Percentiles rank a stretch among this genome's conserved stretches.
These are phyloP conservation scores for Xanthoconium separans DNA, from an alignment of 1,284 basidiomycete species.

Conservation along the genomic window DNA sequence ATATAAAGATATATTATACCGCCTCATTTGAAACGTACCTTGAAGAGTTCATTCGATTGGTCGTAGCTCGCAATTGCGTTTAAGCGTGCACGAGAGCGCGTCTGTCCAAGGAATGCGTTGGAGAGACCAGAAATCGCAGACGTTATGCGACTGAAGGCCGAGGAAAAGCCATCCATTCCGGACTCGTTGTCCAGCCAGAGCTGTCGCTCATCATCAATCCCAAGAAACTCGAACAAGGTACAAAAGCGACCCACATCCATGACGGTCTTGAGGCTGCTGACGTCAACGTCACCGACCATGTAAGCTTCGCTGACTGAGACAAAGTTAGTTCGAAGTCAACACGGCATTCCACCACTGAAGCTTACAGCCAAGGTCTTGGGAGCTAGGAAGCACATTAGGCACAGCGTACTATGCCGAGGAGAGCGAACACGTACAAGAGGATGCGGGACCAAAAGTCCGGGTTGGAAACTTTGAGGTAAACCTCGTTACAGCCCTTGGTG, in stretches of 20 bases:
- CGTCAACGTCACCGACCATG: slow-evolving; percentile 80
- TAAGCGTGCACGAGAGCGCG: slow-evolving; percentile 70
- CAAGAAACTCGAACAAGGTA: slow-evolving; percentile 1
- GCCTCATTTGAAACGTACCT: slow-evolving; percentile 39
- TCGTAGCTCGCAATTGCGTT: slow-evolving; percentile 91
- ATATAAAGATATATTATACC: slow-evolving; percentile 10
- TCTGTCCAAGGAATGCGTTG: slow-evolving; percentile 82
- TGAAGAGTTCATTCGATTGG: slow-evolving; percentile 80
- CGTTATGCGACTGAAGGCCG: slow-evolving; percentile 62
- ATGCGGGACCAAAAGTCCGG: slow-evolving; percentile 82
- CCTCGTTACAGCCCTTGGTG: slow-evolving; percentile 52
- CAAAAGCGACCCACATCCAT: slow-evolving; percentile 67
- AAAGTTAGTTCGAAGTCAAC: slow-evolving; percentile 15
- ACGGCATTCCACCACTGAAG: slow-evolving; percentile 2
- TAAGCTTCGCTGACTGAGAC: slow-evolving; percentile 81
- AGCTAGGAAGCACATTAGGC: slow-evolving; percentile 37
- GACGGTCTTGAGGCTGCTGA: slow-evolving; percentile 67
- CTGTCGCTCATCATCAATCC: slow-evolving; percentile 38
- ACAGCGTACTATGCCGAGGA: neutral
- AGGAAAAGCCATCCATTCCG: slow-evolving; percentile 64
- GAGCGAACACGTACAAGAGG: slow-evolving; percentile 49
- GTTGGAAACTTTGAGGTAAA: slow-evolving; percentile 64
- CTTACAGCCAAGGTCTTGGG: slow-evolving; percentile 75
- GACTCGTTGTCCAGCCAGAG: slow-evolving; percentile 84
- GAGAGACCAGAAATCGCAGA: slow-evolving; percentile 71